Conservation (phyloP, 2,329 filamentous ascomycete genomes). For the Ceratocystis cacaofunesta region DNA sequence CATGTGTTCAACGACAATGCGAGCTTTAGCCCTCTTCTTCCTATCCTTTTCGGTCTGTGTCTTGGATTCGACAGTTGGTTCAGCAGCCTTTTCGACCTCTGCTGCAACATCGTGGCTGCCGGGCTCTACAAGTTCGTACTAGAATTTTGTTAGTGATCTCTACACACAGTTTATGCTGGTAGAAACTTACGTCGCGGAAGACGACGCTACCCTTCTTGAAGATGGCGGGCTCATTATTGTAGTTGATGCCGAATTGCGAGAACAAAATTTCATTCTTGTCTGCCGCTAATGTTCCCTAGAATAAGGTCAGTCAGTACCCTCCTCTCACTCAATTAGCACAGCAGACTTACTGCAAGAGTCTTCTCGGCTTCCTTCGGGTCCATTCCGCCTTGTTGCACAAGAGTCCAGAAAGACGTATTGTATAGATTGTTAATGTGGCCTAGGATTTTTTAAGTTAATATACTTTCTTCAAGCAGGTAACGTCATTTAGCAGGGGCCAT, state of each 20-base stretch:
- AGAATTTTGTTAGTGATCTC: not conserved
- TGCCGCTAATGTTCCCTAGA: conserved; percentile 60
- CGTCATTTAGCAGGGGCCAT: conserved; percentile 23
- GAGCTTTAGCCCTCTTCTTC: conserved; percentile 67
- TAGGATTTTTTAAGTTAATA: conserved; percentile 25
- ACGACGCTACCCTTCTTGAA: conserved; percentile 88
- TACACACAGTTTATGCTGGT: not conserved
- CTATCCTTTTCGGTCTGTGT: conserved; percentile 71
- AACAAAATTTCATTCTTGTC: conserved; percentile 98
- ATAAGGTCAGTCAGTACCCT: conserved; percentile 18
- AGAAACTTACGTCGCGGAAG: conserved; percentile 56
- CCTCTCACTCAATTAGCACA: not conserved
- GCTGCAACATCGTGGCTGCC: conserved; percentile 31
- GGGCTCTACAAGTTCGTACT: conserved; percentile 59
- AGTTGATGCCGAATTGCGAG: conserved; percentile 79
- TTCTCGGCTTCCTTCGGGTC: conserved; percentile 66
- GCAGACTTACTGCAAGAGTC: conserved; percentile 49
- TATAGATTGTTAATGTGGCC: conserved; percentile 97
- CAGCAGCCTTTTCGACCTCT: conserved; percentile 32
- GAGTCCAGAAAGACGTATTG: conserved; percentile 89
- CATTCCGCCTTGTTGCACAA: conserved; percentile 66
- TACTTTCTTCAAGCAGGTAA: not conserved
- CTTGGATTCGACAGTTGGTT: conserved; percentile 48
- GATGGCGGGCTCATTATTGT: conserved; percentile 89
- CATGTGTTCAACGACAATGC: conserved; percentile 66